Conservation (phyloP, 352 stramenopile species). For the Phytophthora pistaciae region DNA sequence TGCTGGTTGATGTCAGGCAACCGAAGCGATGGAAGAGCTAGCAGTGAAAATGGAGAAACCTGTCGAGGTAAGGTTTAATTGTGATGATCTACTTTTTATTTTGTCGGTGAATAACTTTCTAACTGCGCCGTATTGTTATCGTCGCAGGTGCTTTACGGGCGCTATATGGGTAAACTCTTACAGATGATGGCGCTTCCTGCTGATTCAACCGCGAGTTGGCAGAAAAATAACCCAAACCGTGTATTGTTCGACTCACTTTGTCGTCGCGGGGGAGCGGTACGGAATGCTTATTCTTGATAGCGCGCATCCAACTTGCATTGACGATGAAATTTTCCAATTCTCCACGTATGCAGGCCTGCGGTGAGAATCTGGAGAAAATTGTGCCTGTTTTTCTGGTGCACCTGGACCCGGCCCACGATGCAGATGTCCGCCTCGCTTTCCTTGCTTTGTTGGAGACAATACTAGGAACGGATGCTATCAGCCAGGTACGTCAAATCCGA, state of each 20-base stretch:
- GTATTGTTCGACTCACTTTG: constrained; percentile 86
- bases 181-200: constrained; percentile 59
- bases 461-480: constrained; percentile 64
- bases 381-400: constrained; percentile 75
- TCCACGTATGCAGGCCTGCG: constrained; percentile 54
- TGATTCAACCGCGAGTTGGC: constrained; percentile 53
- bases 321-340: neutral
- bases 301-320: neutral
- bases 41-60: constrained; percentile 36
- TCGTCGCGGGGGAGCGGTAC: constrained; percentile 67
- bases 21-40: constrained; percentile 41
- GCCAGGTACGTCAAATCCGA: constrained; percentile 43
- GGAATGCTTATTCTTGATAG: neutral
- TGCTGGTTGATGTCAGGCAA: constrained; percentile 45
- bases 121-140: neutral
- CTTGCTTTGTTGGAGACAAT: constrained; percentile 88
- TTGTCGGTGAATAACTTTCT: neutral
- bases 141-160: constrained; percentile 61
- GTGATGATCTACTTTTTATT: neutral
- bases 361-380: constrained; percentile 61
- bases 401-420: constrained; percentile 68
- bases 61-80: constrained; percentile 48
- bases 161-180: constrained; percentile 65
- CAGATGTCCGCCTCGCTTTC: constrained; percentile 82
- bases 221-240: constrained; percentile 65